phyloP scores from a whole-genome alignment of 75 land plant species.

The Pinus tabuliformis region DNA sequence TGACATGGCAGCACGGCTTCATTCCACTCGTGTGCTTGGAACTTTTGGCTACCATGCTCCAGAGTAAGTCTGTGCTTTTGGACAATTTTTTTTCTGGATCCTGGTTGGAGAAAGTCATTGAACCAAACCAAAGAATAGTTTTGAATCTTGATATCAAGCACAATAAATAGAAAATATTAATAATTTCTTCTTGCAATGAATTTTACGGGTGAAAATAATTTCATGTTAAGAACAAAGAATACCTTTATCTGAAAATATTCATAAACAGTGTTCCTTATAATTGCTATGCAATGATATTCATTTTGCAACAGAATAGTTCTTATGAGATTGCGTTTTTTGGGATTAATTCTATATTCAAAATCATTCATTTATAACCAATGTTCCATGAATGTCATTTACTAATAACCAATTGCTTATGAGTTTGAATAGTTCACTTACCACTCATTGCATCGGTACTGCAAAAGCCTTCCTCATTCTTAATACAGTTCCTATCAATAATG shows the following conservation, averaged over 20 bases:
- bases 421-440: too few relatives aligned
- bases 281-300: neutral
- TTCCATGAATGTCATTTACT: too few relatives aligned
- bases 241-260: neutral
- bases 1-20: slow-evolving; percentile 88
- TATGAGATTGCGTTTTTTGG: too few relatives aligned
- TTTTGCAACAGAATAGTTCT: too few relatives aligned
- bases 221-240: neutral
- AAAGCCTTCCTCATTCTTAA: too few relatives aligned
- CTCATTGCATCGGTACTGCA: too few relatives aligned
- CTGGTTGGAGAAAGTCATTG: neutral
- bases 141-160: neutral
- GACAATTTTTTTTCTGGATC: too few relatives aligned
- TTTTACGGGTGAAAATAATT: too few relatives aligned
- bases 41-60: slow-evolving; percentile 93
- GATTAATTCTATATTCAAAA: too few relatives aligned
- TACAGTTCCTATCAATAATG: neutral
- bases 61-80: slow-evolving; percentile 49
- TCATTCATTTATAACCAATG: too few relatives aligned
- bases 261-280: neutral
- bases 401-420: too few relatives aligned
- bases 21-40: slow-evolving; percentile 90
- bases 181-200: neutral
- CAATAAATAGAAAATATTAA: neutral
- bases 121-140: neutral